Conservation (phyloP, 2,329 filamentous ascomycete genomes). For the Aspergillus sp. region DNA sequence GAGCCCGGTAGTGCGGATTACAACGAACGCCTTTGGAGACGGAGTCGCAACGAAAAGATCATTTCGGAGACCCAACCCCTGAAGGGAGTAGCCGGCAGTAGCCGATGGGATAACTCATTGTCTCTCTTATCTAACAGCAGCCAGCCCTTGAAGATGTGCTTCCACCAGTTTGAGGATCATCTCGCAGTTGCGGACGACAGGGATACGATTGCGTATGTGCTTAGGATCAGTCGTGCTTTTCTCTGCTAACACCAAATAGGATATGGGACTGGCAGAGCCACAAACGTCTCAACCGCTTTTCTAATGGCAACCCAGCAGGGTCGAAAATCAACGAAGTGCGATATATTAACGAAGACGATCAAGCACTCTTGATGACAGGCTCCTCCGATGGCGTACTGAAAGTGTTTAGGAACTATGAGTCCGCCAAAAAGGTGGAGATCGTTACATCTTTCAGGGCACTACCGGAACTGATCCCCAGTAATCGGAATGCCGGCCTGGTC, state of each 20-base stretch:
- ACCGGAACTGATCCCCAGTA: constrained; percentile 90
- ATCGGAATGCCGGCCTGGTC: constrained; percentile 91
- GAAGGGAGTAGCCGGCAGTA: constrained; percentile 81
- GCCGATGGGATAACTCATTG: constrained; percentile 81
- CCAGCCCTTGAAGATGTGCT: constrained; percentile 89
- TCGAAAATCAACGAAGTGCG: constrained; percentile 93
- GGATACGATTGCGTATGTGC: constrained; percentile 70
- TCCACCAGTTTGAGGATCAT: constrained; percentile 97
- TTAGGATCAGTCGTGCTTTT: no score
- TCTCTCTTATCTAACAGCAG: constrained; percentile 85
- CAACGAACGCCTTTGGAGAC: constrained; percentile 89
- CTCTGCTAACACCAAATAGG: constrained; percentile 35
- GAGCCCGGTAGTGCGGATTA: constrained; percentile 96
- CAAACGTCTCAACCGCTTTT: constrained; percentile 77
- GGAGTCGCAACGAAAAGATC: constrained; percentile 89
- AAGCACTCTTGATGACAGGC: constrained; percentile 89
- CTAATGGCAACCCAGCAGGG: constrained; percentile 87
- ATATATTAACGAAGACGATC: constrained; percentile 98
- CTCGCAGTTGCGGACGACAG: constrained; percentile 90
- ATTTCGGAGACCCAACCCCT: constrained; percentile 90
- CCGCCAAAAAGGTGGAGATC: constrained; percentile 72
- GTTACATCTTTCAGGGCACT: constrained; percentile 89
- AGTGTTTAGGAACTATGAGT: constrained; percentile 90
- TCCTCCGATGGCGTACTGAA: constrained; percentile 94
- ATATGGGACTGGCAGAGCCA: constrained; percentile 93